phyloP scores from a whole-genome alignment of 768 basidiomycete genomes.

The Polyporus arcularius region DNA sequence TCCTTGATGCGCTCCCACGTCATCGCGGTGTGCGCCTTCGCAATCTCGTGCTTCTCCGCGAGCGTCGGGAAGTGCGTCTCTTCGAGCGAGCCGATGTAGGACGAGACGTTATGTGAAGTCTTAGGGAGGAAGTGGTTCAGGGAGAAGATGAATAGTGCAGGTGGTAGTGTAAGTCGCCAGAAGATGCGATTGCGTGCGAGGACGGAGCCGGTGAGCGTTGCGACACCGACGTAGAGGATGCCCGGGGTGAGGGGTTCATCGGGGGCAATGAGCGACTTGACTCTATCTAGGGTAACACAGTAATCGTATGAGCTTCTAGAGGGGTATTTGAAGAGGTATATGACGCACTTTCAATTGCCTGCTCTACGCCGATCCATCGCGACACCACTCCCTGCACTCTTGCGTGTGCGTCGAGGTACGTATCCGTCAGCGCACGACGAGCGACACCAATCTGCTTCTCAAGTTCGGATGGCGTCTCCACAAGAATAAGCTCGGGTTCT shows the following conservation, averaged over 20 bases:
- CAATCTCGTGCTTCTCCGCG: conserved; percentile 66
- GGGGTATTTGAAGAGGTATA: not conserved
- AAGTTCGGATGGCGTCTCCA: conserved; percentile 73
- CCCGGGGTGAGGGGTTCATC: conserved; percentile 87
- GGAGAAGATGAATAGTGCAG: conserved; percentile 67
- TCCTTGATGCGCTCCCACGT: conserved; percentile 59
- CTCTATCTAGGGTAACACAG: conserved; percentile 51
- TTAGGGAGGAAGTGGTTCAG: conserved; percentile 86
- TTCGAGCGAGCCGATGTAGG: conserved; percentile 71
- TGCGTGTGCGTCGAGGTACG: conserved; percentile 57
- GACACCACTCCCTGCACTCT: conserved; percentile 74
- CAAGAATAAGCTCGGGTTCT: conserved; percentile 63
- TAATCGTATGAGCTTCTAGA: not conserved
- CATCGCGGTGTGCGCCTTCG: conserved; percentile 61
- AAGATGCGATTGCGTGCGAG: conserved; percentile 79
- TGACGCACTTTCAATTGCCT: conserved; percentile 78
- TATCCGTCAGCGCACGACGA: conserved; percentile 58
- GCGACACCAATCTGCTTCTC: conserved; percentile 75
- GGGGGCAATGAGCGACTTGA: conserved; percentile 80
- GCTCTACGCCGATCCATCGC: conserved; percentile 85
- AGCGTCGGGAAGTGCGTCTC: conserved; percentile 66
- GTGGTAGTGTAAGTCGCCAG: conserved; percentile 73
- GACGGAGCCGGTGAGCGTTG: conserved; percentile 86
- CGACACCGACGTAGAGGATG: conserved; percentile 87
- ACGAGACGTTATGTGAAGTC: conserved; percentile 68